phyloP scores from a whole-genome alignment of 2,329 filamentous ascomycete species.

The Chaetomiaceae sp. region DNA sequence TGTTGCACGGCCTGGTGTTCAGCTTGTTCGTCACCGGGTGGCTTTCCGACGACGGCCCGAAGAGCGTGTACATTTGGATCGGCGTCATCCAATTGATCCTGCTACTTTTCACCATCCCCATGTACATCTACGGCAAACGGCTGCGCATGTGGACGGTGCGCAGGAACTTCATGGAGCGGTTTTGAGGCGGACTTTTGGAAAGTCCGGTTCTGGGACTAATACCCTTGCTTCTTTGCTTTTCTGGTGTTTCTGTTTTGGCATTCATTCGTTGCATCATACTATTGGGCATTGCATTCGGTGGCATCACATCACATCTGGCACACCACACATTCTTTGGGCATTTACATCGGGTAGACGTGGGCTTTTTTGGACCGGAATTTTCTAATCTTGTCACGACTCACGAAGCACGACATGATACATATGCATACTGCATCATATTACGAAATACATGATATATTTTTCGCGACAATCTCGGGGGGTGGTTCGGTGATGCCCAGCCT shows the following conservation, averaged over 20 bases:
- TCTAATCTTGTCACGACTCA: not conserved
- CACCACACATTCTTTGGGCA: not conserved
- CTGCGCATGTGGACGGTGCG: slow-evolving; percentile 91
- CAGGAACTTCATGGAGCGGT: slow-evolving; percentile 78
- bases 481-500: no score
- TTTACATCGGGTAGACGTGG: not conserved
- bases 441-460: not conserved
- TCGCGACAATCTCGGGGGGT: not conserved
- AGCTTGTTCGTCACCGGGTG: slow-evolving; percentile 82
- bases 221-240: not conserved
- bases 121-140: slow-evolving; percentile 92
- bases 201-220: not conserved
- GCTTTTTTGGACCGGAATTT: not conserved
- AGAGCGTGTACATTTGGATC: slow-evolving; percentile 74
- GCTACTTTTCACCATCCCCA: slow-evolving; percentile 72
- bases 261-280: slow-evolving; percentile 13
- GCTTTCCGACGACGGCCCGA: slow-evolving; percentile 71
- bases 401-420: slow-evolving; percentile 1
- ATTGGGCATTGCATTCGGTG: no score
- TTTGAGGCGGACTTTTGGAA: slow-evolving; percentile 20
- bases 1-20: slow-evolving; percentile 86
- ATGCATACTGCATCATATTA: not conserved
- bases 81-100: slow-evolving; percentile 80
- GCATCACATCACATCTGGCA: slow-evolving; percentile 2
- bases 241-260: slow-evolving; percentile 2